Percentiles rank a stretch among this genome's conserved stretches.
phyloP scores from a whole-genome alignment of 139 green algal genomes.

The Coccomyxa sp. region DNA sequence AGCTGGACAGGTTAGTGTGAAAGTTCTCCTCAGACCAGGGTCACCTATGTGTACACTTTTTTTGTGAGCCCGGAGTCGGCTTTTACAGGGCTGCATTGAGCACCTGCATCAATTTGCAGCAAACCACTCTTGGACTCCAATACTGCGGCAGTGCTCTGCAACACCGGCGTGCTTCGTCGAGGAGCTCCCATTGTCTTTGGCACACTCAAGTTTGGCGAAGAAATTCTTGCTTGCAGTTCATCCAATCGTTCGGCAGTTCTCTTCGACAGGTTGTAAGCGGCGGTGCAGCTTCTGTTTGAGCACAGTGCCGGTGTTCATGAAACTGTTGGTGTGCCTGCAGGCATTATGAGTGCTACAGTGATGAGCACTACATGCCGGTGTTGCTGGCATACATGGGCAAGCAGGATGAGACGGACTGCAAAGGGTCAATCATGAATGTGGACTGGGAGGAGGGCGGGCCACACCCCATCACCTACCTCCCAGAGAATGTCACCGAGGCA shows the following conservation, averaged over 20 bases:
- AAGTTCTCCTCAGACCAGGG: background rate
- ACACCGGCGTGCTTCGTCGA: background rate
- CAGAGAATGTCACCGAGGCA: background rate
- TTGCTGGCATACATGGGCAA: slow-evolving; percentile 20
- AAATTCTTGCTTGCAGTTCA: too few relatives aligned
- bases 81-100: background rate
- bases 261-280: background rate
- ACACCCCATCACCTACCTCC: background rate
- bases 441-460: background rate
- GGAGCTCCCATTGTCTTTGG: too few relatives aligned
- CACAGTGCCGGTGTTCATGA: background rate
- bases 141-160: background rate
- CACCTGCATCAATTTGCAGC: background rate
- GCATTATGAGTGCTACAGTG: background rate
- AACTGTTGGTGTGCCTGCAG: background rate
- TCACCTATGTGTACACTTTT: background rate
- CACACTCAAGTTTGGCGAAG: too few relatives aligned
- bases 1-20: background rate
- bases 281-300: background rate
- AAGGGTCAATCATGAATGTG: background rate
- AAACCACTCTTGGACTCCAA: background rate
- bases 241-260: too few relatives aligned
- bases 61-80: background rate
- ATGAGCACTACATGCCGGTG: slow-evolving; percentile 36
- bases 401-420: slow-evolving; percentile 26